Conservation (phyloP, 257 asterid species). For the Petunia axillaris region DNA sequence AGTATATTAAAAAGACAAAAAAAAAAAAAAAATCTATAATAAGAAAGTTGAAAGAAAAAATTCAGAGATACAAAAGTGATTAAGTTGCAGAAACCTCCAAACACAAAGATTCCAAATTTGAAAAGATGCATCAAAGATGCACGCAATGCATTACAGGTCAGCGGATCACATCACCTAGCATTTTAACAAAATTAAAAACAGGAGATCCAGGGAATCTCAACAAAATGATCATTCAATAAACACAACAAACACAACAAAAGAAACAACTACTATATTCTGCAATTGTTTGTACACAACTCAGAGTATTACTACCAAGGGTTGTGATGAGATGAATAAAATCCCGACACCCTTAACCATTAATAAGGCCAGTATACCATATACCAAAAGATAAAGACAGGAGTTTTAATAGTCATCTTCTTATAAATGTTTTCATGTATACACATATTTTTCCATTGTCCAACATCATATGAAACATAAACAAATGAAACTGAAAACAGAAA, state of each 20-base stretch:
- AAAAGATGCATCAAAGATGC: neutral
- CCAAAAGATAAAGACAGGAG: neutral
- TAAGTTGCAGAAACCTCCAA: neutral
- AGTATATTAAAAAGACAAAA: neutral
- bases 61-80: neutral
- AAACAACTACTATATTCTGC: neutral
- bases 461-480: neutral
- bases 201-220: neutral
- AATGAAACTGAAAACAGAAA: neutral
- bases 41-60: neutral
- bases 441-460: neutral
- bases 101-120: neutral
- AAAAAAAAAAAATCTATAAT: neutral
- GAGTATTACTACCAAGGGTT: no score
- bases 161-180: neutral
- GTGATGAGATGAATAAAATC: no score
- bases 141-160: neutral
- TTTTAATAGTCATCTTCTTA: no score
- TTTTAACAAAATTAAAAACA: neutral
- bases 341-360: no score
- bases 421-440: neutral
- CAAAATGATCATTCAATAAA: neutral
- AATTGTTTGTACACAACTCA: neutral
- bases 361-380: neutral
- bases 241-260: neutral